Conservation (phyloP, 805 yeast genomes). For the Hanseniaspora lindneri region DNA sequence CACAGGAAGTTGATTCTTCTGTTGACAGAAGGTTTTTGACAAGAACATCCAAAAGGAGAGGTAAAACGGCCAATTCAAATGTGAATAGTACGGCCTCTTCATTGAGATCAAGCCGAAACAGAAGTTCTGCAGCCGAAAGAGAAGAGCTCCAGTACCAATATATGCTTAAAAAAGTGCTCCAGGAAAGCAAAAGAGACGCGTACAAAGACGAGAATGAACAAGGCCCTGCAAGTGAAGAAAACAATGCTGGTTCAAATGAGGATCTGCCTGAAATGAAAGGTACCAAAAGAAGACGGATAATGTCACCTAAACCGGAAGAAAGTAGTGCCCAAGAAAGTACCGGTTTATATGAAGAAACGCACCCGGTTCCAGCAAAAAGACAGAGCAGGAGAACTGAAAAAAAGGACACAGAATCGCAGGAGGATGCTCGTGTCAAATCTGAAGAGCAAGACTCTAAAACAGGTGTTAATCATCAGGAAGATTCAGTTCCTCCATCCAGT, state of each 20-base stretch:
- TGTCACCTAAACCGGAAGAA: conserved; percentile 8
- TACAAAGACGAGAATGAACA: conserved; percentile 16
- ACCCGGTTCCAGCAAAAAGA: neutral
- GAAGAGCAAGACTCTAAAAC: neutral
- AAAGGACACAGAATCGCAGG: conserved; percentile 3
- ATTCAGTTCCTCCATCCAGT: no score
- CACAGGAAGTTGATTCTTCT: no score
- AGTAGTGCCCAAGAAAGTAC: conserved; percentile 8
- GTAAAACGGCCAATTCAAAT: neutral
- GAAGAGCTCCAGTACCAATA: conserved; percentile 37
- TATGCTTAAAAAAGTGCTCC: conserved; percentile 33
- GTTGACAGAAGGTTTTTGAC: no score
- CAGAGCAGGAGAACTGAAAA: neutral
- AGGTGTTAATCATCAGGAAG: neutral
- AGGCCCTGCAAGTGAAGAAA: conserved; percentile 15
- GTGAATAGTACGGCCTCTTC: neutral
- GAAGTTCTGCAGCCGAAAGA: conserved; percentile 30
- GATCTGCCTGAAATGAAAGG: conserved; percentile 3
- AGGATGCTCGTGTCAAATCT: neutral
- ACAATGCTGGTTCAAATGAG: no score
- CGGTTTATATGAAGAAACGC: neutral
- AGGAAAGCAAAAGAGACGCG: conserved; percentile 33
- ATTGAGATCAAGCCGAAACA: conserved; percentile 12
- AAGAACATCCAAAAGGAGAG: conserved; percentile 1
- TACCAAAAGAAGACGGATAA: conserved; percentile 1